phyloP scores from a whole-genome alignment of 2,329 filamentous ascomycete genomes.

The Fusarium vanettenii region DNA sequence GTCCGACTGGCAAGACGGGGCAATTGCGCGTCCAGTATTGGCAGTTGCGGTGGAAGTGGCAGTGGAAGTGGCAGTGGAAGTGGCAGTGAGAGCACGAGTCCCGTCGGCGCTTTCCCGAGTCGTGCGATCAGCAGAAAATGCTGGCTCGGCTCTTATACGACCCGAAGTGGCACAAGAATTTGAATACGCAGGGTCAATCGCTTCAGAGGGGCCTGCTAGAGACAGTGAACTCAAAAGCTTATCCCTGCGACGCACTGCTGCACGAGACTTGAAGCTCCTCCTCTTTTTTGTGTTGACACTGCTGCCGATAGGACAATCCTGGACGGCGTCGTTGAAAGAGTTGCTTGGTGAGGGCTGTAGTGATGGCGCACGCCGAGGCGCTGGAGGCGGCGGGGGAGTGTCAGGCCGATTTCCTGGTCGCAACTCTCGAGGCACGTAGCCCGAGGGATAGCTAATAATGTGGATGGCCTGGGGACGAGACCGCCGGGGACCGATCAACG shows the following conservation, averaged over 20 bases:
- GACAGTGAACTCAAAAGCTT: slow-evolving; percentile 29
- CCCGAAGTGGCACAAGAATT: slow-evolving; percentile 14
- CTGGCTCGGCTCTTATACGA: slow-evolving; percentile 22
- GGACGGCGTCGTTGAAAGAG: slow-evolving; percentile 7
- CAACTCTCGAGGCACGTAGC: slow-evolving; percentile 59
- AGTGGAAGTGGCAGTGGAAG: slow-evolving; percentile 7
- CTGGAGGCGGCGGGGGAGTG: slow-evolving; percentile 21
- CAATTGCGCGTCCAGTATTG: slow-evolving; percentile 5
- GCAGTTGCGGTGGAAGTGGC: neutral
- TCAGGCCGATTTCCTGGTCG: slow-evolving; percentile 41
- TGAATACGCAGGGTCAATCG: slow-evolving; percentile 10
- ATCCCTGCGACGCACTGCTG: slow-evolving; percentile 21
- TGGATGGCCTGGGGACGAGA: slow-evolving; percentile 56
- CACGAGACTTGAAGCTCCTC: slow-evolving; percentile 17
- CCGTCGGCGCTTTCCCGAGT: slow-evolving; percentile 21
- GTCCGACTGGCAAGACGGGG: slow-evolving; percentile 16
- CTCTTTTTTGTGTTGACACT: slow-evolving; percentile 49
- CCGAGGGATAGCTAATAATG: slow-evolving; percentile 55
- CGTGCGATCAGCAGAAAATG: slow-evolving; percentile 29
- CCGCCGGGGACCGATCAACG: slow-evolving; percentile 54
- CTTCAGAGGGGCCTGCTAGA: slow-evolving; percentile 14
- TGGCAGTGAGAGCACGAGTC: neutral
- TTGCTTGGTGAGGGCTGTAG: slow-evolving; percentile 30
- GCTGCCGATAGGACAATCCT: slow-evolving; percentile 19
- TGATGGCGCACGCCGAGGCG: slow-evolving; percentile 33